Evolutionary conservation across 225 moss, liverwort and hornwort genomes (phyloP).

Genomic region (Climacium dendroides): DNA sequence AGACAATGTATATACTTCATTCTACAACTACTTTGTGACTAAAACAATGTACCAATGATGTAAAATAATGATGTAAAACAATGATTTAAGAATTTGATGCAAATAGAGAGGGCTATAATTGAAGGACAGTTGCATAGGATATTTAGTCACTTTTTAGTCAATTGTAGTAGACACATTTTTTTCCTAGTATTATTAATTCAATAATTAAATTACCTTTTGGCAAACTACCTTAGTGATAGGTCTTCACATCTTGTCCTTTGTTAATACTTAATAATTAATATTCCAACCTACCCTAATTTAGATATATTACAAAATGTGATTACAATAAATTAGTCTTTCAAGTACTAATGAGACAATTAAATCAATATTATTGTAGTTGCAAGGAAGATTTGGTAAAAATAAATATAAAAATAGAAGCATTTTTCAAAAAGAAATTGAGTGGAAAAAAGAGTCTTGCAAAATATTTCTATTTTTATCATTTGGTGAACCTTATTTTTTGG

Average conservation of each 20-base stretch:
- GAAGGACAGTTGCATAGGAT: too few species aligned
- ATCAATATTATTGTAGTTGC: background rate
- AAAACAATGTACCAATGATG: too few species aligned
- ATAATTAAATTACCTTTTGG: background rate
- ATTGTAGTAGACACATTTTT: too few species aligned
- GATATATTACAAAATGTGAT: background rate
- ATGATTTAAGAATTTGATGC: too few species aligned
- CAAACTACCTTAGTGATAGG: background rate
- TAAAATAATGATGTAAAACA: too few species aligned
- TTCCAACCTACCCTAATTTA: background rate
- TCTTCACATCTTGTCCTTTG: accelerated
- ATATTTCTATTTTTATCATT: background rate
- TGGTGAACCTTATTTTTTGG: background rate
- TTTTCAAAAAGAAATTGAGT: background rate
- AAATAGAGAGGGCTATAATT: too few species aligned
- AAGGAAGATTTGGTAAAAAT: accelerated
- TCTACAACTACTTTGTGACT: too few species aligned
- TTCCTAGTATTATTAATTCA: too few species aligned
- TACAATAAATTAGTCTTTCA: background rate
- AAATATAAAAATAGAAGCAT: too few species aligned
- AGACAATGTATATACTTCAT: too few species aligned
- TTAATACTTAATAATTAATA: too few species aligned
- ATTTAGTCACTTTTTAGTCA: too few species aligned
- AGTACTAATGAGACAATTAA: background rate
- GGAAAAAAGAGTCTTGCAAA: background rate